Evolutionary conservation across 2,329 filamentous ascomycete genomes (phyloP), one percentile per base, ranked within the genome.

Genomic region (Fusarium multiceps): DNA sequence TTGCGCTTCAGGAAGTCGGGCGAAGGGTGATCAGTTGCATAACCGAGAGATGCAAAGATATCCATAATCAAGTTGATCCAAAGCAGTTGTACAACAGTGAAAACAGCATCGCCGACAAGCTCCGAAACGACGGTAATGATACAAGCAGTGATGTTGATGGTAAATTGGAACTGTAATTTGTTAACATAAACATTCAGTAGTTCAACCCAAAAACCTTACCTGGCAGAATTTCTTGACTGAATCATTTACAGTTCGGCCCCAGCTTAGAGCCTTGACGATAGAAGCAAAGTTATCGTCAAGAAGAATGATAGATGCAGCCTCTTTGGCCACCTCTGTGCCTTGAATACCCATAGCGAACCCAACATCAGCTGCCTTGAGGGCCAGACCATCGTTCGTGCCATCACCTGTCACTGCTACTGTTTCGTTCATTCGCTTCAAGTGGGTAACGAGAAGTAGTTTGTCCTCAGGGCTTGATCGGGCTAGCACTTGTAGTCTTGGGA

Each of bases 61-160:
- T 90, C 88, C 88, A 91, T 91, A 74, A 91, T 91, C 49, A 91
- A 80, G 74, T 91, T 91, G 53, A 91, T 87, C 89, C 89, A 91
- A 34, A 91, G 82, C 45, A 91, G 83, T 71, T 91, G 89, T 1
- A 91, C 88, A 1, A 90, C 88, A 2, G 86, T 90, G 46, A 91
- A 84, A 4, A 91, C 87, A 7, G 89, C 87, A 8, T 80, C 76
- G 59, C 83, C 85, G 11, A 87, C 85, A 48, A 91, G 86, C 5
- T 89, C 87, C 3, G 89, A 88, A 66, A 90, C 82, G 57, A 91
- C 90, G 1, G 89, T 89, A 11, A 91, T 83, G 23, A 90, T 76
- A 18, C 91, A 89, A 4, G 89, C 89, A 7, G 89, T 91, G 64
- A 91, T 89, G 74, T 91, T 91, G 77, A 91, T 89, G 1, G 90